Evolutionary conservation across 1,284 basidiomycete species (phyloP).

Genomic region (Boletus semigastroideus): DNA sequence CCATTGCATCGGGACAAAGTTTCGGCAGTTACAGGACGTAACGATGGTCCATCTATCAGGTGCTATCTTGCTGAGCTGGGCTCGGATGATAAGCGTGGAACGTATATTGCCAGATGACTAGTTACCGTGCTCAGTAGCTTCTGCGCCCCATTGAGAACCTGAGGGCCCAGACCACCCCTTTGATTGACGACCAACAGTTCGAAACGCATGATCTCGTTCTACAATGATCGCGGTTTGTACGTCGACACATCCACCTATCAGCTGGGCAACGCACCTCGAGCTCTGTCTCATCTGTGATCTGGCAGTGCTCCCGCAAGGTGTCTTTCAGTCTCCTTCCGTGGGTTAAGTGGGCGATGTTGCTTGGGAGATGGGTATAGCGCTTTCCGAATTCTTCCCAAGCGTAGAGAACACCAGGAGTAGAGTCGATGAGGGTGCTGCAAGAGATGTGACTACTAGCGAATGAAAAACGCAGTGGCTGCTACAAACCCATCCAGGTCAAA

Average conservation of each 20-base stretch:
- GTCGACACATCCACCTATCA: background rate
- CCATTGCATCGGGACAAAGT: background rate
- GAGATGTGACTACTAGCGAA: background rate
- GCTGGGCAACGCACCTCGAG: conserved; percentile 44
- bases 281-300: conserved; percentile 53
- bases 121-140: conserved; percentile 49
- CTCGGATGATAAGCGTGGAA: conserved; percentile 4
- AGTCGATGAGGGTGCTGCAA: conserved; percentile 65
- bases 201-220: conserved; percentile 64
- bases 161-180: conserved; percentile 51
- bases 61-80: conserved; percentile 35
- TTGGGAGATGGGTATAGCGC: conserved; percentile 52
- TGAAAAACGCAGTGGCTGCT: background rate
- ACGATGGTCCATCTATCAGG: conserved; percentile 69
- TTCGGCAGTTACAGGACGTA: conserved; percentile 57
- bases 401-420: conserved; percentile 63
- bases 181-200: conserved; percentile 53
- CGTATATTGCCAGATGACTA: background rate
- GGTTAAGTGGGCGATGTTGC: conserved; percentile 50
- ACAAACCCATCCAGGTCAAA: conserved; percentile 57
- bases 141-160: conserved; percentile 53
- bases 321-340: conserved; percentile 77
- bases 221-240: background rate
- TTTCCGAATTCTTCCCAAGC: conserved; percentile 62
- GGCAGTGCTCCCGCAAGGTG: conserved; percentile 68